Base-by-base conservation (phyloP, 768 basidiomycete genomes). In the Fomitopsis pulvina region DNA sequence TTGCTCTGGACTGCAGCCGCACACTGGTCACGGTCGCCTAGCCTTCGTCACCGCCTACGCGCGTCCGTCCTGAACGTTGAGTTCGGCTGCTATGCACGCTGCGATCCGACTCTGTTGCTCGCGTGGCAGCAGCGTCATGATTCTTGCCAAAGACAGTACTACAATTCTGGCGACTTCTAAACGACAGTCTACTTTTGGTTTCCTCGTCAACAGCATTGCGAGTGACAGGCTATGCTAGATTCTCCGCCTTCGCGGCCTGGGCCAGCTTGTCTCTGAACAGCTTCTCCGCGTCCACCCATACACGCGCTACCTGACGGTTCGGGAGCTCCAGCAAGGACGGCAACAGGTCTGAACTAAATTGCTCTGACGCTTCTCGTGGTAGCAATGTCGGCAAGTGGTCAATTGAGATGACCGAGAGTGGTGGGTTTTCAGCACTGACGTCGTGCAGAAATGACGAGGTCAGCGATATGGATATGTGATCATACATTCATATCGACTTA, bases 351-450 rank as follows among this genome's bases (percentile, higher is more conserved):
- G 68, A 58, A 60, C 91, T 93, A 71, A 98, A 98, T 62, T 96
- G 93, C 68, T 99, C 95, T 1, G 93, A 96, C 3, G 95, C 87
- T 67, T 99, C 96, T 43, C 96, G 78, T 21, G 96, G 96, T 29
- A 99, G 77, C 51, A 98, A 71, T 24, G 95, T 96, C 9, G 96
- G 96, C 54, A 98, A 75, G 64, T 98, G 95, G 69, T 98, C 96
- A 54, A 99, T 98, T 12, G 96, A 93, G 56, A 96, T 81, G 55
- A 98, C 88, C 6, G 82, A 84, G 56, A 97, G 67, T 8, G 81
- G 67, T 6, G 88, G 86, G 51, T 82, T 79, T 26, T 72, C 82
- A 42, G 71, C 47, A 51, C 87, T 87, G 58, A 51, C 34, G n/a
- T n/a, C n/a, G 48, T 51, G 51, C 50, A 18, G 40, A 56, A 52